Evolutionary conservation across 139 green algal species (phyloP).

Genomic region (Chlorella sp.): DNA sequence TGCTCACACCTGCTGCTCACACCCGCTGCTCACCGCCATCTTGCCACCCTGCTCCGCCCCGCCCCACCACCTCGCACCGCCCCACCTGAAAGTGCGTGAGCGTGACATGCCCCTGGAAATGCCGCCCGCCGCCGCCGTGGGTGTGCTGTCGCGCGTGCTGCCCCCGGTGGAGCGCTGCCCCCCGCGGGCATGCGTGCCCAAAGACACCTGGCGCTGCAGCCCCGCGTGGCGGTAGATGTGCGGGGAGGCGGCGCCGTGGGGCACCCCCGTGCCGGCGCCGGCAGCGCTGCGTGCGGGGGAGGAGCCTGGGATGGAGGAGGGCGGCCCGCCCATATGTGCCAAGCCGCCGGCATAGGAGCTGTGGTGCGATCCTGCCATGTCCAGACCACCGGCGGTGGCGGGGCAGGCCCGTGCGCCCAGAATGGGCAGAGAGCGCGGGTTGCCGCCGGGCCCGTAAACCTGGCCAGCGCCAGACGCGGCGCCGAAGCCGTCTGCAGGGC

Average conservation of each 20-base stretch:
- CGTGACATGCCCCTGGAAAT: not conserved
- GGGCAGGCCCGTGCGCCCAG: not conserved
- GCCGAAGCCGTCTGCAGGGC: no score
- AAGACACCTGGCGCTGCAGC: no score
- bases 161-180: not conserved
- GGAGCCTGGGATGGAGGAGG: not conserved
- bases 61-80: not conserved
- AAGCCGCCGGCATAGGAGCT: not conserved
- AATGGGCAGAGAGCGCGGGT: not conserved
- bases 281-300: not conserved
- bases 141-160: not conserved
- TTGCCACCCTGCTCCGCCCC: no score
- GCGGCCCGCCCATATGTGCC: not conserved
- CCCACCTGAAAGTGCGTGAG: conserved; percentile 25
- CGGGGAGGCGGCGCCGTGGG: no score
- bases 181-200: no score
- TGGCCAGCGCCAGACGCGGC: no score
- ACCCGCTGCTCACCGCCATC: no score
- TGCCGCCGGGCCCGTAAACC: not conserved
- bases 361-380: not conserved
- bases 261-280: not conserved
- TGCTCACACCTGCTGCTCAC: no score
- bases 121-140: not conserved
- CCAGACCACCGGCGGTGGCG: not conserved
- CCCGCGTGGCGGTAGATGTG: no score